Evolutionary conservation across 306 rosid species (phyloP), one percentile per base, ranked within the genome.

Genomic region (Gillenia trifoliata): DNA sequence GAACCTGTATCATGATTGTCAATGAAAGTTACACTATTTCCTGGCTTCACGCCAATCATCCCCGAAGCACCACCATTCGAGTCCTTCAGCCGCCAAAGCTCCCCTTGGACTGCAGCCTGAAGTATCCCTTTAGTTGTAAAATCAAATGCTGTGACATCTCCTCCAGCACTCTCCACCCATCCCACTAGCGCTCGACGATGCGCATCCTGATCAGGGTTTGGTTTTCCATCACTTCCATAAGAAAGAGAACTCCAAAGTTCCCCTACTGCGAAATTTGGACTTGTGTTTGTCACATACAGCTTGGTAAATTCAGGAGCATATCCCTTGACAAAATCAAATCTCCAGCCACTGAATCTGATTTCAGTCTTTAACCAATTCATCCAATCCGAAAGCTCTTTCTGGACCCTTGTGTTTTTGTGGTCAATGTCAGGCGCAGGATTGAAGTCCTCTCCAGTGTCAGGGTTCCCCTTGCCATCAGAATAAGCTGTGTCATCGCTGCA

Each of bases 1-100:
- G 92, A 91, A 26, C 91, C 90, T 0, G 96, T 91, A 54, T 88
- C 93, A 81, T 88, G 96, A 41, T 88, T 91, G 43, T 91, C 93
- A 45, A 92, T 63, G 66, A 92, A 92, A 0, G 97, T 89, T 0
- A 89, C 97, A 20, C 88, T 89, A 69, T 80, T 89, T 84, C 86
- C 81, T n/a, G 96, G 96, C 66, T 79, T 83, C 12, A 74, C 30
- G 36, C 97, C 96, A 47, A 92, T 89, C 81, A 88, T 25, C 3
- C 97, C 96, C 15, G 89, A 74, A 47, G 97, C 91, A 16, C 84
- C 50, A 15, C 79, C 84, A 4, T 67, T 76, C 3, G 84, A 64
- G 57, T 68, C 81, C 62, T 79, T 79, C 75, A 79, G 23, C 73
- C 86, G 49, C 83, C 65, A 49, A 30, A 83, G 64, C 52, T 79